A percentile compares a stretch with the other conserved stretches of the same genome.
Evolutionary conservation across 202 grass and related monocot genomes (phyloP).

Genomic region (Schoenoplectus triqueter): DNA sequence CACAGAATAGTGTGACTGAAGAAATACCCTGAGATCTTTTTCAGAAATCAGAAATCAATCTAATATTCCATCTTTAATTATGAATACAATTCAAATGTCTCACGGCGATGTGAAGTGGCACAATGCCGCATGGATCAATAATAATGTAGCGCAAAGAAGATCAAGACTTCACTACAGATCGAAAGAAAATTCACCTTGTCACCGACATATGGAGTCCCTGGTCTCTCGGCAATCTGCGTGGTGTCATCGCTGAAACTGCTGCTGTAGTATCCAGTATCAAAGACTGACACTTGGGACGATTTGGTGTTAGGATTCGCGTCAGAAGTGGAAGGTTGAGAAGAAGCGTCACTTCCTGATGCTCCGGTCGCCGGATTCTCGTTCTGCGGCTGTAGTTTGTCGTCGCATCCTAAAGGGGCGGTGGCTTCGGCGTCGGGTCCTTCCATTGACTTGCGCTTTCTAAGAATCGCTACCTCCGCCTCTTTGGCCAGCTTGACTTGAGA

Average conservation of each 20-base stretch:
- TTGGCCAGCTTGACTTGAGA: constrained; percentile 67
- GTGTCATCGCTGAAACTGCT: constrained; percentile 23
- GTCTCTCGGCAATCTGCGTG: constrained; percentile 51
- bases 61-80: constrained; percentile 13
- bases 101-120: neutral
- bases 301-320: constrained; percentile 52
- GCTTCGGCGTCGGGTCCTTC: constrained; percentile 42
- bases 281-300: constrained; percentile 46
- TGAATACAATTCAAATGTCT: constrained; percentile 22
- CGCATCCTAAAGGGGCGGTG: neutral
- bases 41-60: constrained; percentile 24
- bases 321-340: constrained; percentile 27
- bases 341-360: neutral
- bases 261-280: constrained; percentile 65
- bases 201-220: constrained; percentile 65
- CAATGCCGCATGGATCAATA: neutral
- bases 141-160: neutral
- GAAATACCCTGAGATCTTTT: neutral
- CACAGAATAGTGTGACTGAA: constrained; percentile 14
- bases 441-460: constrained; percentile 83
- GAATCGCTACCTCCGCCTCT: constrained; percentile 84
- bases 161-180: neutral
- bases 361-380: constrained; percentile 18
- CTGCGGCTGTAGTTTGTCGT: neutral
- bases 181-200: constrained; percentile 53